Base-by-base conservation (phyloP, 768 basidiomycete species). In the Leccinum variicolor region DNA sequence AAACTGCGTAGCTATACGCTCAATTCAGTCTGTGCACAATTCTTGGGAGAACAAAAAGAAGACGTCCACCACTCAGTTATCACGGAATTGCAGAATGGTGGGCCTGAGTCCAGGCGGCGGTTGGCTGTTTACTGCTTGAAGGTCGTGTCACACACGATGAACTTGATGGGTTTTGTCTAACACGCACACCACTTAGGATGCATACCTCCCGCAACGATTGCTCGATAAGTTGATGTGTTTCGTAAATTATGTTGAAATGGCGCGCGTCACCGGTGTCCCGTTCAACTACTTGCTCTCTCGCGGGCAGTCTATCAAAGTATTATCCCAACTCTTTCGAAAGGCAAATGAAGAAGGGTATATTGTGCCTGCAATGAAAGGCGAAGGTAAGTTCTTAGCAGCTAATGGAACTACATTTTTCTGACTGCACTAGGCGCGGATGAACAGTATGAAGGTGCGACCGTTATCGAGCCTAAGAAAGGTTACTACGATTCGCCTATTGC, bases 211-310 rank as follows among this genome's bases (percentile, higher is more conserved):
- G 0, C 97, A 99, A 73, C 81, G 97, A 54, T 73, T 98, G 39
- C 81, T 99, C 73, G 97, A 98, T 73, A 99, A 98, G 73, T 80
- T 99, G 31, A 98, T 98, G 97, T 98, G 94, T 61, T 94, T 99
- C 66, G 88, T 99, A 73, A 99, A 99, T 73, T 98, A 97, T 68
- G 88, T 85, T 48, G 97, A 99, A 72, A 98, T 99, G 97, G 83
- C 97, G n/a, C 91, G 97, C 71, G 97, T 99, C 4, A 99, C 97
- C 0, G 97, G 97, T n/a, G 94, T 99, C 11, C 97, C 97, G 0
- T 99, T 99, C 83, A 98, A 98, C 68, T 98, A 85, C 70, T 81
- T 99, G 7, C 80, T 99, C 8, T 81, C 94, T 19, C 85, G 96
- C 41, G 97, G 97, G 2, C 97, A 99, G 71, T 98, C 96, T 43